These are phyloP conservation scores for Hygrophila difformis DNA, from an alignment of 257 asterid genomes.

Conservation along the genomic window DNA sequence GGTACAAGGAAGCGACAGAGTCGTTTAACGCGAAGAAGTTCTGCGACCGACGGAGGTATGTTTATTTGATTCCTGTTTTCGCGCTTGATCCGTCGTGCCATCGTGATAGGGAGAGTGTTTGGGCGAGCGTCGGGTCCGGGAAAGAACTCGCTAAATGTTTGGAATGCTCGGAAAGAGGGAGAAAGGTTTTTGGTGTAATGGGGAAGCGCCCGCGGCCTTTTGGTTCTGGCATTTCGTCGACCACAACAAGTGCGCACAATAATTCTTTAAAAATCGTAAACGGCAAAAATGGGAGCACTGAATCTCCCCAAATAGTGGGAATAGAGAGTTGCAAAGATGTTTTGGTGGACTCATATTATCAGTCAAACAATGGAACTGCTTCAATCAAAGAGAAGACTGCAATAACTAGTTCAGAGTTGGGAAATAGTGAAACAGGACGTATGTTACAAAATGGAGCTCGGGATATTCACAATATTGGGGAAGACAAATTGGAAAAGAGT, in stretches of 20 bases:
- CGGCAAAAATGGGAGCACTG: too few species aligned
- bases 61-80: slow-evolving; percentile 77
- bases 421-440: slow-evolving; percentile 11
- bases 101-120: slow-evolving; percentile 83
- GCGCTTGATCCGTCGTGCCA: slow-evolving; percentile 79
- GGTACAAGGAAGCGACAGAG: slow-evolving; percentile 59
- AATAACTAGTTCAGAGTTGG: not conserved
- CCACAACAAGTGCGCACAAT: too few species aligned
- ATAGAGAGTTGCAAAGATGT: too few species aligned
- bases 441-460: slow-evolving; percentile 17
- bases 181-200: slow-evolving; percentile 77
- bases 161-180: slow-evolving; percentile 89
- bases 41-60: slow-evolving; percentile 87
- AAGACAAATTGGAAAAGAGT: slow-evolving; percentile 17
- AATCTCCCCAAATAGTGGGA: too few species aligned
- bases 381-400: slow-evolving; percentile 11
- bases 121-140: slow-evolving; percentile 72
- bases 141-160: slow-evolving; percentile 71
- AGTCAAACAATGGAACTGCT: slow-evolving; percentile 18
- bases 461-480: slow-evolving; percentile 8
- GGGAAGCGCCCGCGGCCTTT: slow-evolving; percentile 33
- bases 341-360: too few species aligned
- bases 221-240: slow-evolving; percentile 31
- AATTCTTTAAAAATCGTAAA: too few species aligned
- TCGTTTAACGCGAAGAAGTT: slow-evolving; percentile 88